These are phyloP conservation scores for Cunninghamia lanceolata DNA, from an alignment of 75 land plant species.

Conservation along the genomic window DNA sequence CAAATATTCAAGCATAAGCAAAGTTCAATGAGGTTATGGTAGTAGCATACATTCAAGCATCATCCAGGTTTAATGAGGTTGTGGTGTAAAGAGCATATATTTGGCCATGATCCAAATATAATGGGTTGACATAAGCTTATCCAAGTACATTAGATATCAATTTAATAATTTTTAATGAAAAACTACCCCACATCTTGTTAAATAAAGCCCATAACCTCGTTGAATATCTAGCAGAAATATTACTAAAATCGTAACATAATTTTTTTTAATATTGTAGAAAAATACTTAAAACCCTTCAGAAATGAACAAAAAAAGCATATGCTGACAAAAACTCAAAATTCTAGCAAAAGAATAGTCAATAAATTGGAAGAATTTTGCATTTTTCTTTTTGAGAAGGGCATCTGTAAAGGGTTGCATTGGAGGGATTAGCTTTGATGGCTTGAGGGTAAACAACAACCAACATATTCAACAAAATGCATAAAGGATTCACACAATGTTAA, in stretches of 20 bases:
- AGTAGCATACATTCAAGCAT: not conserved
- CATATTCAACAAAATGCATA: no score
- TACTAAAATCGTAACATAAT: no score
- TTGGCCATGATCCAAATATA: no score
- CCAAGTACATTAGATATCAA: no score
- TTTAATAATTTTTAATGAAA: no score
- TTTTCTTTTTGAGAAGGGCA: constrained; percentile 3
- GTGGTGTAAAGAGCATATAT: no score
- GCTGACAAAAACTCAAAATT: not conserved
- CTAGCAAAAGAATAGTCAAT: not conserved
- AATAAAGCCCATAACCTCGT: not conserved
- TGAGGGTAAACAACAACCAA: constrained; percentile 96
- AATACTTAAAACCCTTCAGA: not conserved
- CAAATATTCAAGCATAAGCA: not conserved
- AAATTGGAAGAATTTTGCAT: not conserved
- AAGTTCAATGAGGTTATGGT: not conserved
- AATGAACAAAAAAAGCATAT: not conserved
- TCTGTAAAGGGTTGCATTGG: constrained; percentile 94
- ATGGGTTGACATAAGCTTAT: no score
- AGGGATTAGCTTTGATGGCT: constrained; percentile 91
- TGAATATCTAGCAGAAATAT: not conserved
- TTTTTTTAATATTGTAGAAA: no score
- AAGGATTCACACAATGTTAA: no score
- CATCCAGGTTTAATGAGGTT: not conserved
- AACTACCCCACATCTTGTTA: not conserved